These are phyloP conservation scores for Zarea fungicola DNA, from an alignment of 2,329 filamentous ascomycete genomes.

Conservation along the genomic window DNA sequence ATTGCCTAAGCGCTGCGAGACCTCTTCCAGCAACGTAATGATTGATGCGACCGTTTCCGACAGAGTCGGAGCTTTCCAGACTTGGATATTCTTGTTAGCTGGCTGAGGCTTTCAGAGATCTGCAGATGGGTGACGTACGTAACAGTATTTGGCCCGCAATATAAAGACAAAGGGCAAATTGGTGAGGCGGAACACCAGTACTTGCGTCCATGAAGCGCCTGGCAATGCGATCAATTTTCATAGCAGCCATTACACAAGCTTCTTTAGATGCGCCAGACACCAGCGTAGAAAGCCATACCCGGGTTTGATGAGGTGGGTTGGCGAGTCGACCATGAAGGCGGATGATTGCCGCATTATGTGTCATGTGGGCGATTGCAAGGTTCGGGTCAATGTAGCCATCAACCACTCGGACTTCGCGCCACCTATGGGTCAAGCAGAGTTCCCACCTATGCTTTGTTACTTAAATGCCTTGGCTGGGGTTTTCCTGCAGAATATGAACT, in stretches of 20 bases:
- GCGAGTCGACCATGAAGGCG: conserved; percentile 37
- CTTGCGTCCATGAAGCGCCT: conserved; percentile 30
- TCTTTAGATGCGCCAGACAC: conserved; percentile 35
- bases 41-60: conserved; percentile 28
- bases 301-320: conserved; percentile 27
- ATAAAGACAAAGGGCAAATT: conserved; percentile 36
- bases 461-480: background rate
- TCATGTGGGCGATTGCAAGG: conserved; percentile 36
- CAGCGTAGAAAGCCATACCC: conserved; percentile 23
- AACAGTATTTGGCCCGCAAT: conserved; percentile 29
- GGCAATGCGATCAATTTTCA: conserved; percentile 33
- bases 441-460: conserved; percentile 32
- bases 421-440: conserved; percentile 38
- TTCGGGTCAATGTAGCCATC: conserved; percentile 42
- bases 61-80: conserved; percentile 22
- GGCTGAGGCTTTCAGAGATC: background rate
- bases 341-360: conserved; percentile 38
- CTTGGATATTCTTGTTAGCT: background rate
- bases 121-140: background rate
- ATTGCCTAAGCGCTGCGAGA: conserved; percentile 32
- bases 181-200: conserved; percentile 25
- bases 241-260: conserved; percentile 34
- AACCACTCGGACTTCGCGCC: conserved; percentile 34
- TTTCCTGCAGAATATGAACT: conserved; percentile 6
- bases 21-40: conserved; percentile 28